Conservation (phyloP, 2,329 filamentous ascomycete species). For the Diplodia corticola region DNA sequence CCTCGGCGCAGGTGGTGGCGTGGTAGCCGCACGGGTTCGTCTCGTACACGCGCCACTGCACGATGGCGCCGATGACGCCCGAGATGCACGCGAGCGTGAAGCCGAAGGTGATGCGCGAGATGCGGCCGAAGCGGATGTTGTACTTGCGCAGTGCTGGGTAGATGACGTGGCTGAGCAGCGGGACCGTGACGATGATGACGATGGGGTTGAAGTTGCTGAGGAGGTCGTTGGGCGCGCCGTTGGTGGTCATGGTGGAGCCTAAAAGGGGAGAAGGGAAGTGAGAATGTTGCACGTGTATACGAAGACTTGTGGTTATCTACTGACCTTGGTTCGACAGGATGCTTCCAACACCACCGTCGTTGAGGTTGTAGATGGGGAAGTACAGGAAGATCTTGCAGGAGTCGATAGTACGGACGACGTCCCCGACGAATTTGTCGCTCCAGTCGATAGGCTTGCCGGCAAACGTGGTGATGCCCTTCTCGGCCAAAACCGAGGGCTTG, state of each 20-base stretch:
- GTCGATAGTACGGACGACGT: constrained; percentile 36
- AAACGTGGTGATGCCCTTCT: constrained; percentile 27
- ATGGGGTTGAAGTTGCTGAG: constrained; percentile 54
- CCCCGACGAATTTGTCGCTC: constrained; percentile 40
- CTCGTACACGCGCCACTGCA: constrained; percentile 51
- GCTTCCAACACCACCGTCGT: constrained; percentile 52
- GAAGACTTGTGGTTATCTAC: neutral
- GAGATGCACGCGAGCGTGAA: constrained; percentile 52
- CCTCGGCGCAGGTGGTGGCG: constrained; percentile 40
- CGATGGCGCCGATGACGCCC: constrained; percentile 41
- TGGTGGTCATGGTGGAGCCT: constrained; percentile 43
- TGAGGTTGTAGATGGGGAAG: constrained; percentile 43
- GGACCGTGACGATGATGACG: constrained; percentile 50
- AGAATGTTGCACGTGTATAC: neutral
- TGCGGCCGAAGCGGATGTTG: constrained; percentile 50
- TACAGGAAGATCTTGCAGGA: constrained; percentile 42
- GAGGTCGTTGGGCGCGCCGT: constrained; percentile 54
- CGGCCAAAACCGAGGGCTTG: constrained; percentile 36
- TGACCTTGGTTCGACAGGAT: constrained; percentile 31
- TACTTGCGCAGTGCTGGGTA: constrained; percentile 48
- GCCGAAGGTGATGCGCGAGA: constrained; percentile 54
- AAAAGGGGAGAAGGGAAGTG: neutral
- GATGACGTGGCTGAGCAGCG: constrained; percentile 51
- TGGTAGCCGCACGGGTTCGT: constrained; percentile 47
- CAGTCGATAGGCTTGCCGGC: constrained; percentile 30